Evolutionary conservation across 441 rosid species (phyloP).

Genomic region (Populus tomentosa): DNA sequence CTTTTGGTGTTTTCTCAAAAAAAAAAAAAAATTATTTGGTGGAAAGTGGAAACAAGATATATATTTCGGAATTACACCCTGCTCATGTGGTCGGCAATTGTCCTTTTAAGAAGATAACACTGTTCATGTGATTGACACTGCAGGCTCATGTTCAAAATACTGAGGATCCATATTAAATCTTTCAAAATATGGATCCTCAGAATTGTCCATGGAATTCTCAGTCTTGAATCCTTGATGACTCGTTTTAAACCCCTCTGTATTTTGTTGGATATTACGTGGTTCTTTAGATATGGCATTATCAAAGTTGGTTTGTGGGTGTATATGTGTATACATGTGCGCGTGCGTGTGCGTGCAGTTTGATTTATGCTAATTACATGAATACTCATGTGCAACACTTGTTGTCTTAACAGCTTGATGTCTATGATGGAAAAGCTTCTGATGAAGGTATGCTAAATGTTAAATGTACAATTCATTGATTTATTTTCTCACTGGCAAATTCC

Average conservation of each 20-base stretch:
- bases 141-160: background rate
- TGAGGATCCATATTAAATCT: background rate
- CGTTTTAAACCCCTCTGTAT: background rate
- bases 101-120: background rate
- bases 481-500: background rate
- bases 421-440: conserved; percentile 73
- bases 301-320: background rate
- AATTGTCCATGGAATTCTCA: background rate
- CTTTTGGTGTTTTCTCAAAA: background rate
- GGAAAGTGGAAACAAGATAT: background rate
- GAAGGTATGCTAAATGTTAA: conserved; percentile 48
- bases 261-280: background rate
- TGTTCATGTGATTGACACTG: background rate
- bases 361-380: background rate
- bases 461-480: background rate
- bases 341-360: background rate
- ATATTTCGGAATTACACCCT: background rate
- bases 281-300: background rate
- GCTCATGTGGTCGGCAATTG: background rate
- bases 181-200: background rate
- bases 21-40: background rate
- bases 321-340: background rate
- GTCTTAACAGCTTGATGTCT: conserved; percentile 63
- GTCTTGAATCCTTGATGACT: background rate
- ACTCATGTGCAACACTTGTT: conserved; percentile 10